Percentiles rank a stretch among this genome's conserved stretches.
Evolutionary conservation across 129 eudicot species (phyloP).

Genomic region (Deinandra increscens): DNA sequence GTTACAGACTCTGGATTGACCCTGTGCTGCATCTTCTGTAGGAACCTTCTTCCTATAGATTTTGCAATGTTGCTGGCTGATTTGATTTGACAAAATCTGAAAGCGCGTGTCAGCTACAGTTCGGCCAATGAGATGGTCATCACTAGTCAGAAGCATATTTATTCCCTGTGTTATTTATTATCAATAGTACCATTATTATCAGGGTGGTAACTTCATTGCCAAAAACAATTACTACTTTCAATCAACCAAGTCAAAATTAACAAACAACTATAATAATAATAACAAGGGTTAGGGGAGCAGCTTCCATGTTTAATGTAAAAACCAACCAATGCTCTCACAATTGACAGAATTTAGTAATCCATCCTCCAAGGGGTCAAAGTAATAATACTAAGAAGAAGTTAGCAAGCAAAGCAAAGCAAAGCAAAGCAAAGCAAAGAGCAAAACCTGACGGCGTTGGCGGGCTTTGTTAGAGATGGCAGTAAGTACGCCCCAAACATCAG

Average conservation of each 20-base stretch:
- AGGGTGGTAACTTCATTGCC: conserved; percentile 26
- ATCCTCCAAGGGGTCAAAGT: too few relatives aligned
- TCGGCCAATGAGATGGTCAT: conserved; percentile 84
- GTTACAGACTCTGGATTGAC: conserved; percentile 39
- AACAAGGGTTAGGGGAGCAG: too few relatives aligned
- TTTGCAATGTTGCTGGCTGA: conserved; percentile 79
- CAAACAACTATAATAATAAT: too few relatives aligned
- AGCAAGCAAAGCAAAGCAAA: too few relatives aligned
- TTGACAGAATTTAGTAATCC: too few relatives aligned
- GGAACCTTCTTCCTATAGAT: conserved; percentile 62
- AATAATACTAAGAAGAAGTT: too few relatives aligned
- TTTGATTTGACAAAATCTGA: conserved; percentile 62
- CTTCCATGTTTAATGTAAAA: too few relatives aligned
- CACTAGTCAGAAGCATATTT: conserved; percentile 72
- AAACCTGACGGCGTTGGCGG: conserved; percentile 82
- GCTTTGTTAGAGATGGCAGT: conserved; percentile 87
- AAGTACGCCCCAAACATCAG: conserved; percentile 90
- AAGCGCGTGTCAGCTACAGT: conserved; percentile 60
- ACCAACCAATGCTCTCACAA: too few relatives aligned
- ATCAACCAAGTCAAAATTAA: not conserved
- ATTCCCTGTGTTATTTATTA: conserved; percentile 74
- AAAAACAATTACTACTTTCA: conserved; percentile 8
- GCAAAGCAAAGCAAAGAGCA: not conserved
- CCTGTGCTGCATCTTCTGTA: conserved; percentile 48
- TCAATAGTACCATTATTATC: conserved; percentile 21